A percentile compares a stretch with the other conserved stretches of the same genome.
Evolutionary conservation across 371 early-diverging fungal species (phyloP).

Genomic region (Choanephora cucurbitarum): DNA sequence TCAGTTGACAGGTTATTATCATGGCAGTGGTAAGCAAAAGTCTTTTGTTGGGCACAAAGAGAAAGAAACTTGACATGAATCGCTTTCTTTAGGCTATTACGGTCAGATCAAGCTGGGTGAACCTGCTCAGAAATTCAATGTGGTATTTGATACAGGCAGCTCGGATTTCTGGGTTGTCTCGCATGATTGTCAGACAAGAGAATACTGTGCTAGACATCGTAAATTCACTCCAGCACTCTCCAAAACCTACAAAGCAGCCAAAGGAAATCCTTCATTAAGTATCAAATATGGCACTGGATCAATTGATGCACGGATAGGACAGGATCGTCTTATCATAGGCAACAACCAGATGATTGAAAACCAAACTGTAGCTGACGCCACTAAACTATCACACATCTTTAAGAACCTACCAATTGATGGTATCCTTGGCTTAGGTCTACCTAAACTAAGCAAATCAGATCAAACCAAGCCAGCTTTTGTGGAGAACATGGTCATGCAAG

Average conservation of each 20-base stretch:
- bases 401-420: conserved; percentile 63
- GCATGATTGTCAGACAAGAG: conserved; percentile 77
- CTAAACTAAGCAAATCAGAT: conserved; percentile 51
- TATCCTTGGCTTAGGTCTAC: conserved; percentile 69
- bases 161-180: conserved; percentile 87
- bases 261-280: conserved; percentile 23
- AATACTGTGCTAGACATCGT: conserved; percentile 21
- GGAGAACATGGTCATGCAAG: conserved; percentile 65
- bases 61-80: background rate
- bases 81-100: conserved; percentile 47
- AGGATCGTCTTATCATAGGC: conserved; percentile 53
- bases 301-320: conserved; percentile 47
- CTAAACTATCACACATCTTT: conserved; percentile 58
- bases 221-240: conserved; percentile 19
- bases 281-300: conserved; percentile 72
- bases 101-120: conserved; percentile 61
- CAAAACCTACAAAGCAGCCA: conserved; percentile 9
- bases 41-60: background rate
- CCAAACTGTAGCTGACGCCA: conserved; percentile 59
- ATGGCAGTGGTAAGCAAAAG: conserved; percentile 43
- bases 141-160: conserved; percentile 79
- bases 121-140: conserved; percentile 63
- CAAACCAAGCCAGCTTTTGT: conserved; percentile 56
- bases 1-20: conserved; percentile 35
- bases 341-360: conserved; percentile 36